Evolutionary conservation across 495 filamentous ascomycete genomes (phyloP).

Genomic region (Bacidia rubella): DNA sequence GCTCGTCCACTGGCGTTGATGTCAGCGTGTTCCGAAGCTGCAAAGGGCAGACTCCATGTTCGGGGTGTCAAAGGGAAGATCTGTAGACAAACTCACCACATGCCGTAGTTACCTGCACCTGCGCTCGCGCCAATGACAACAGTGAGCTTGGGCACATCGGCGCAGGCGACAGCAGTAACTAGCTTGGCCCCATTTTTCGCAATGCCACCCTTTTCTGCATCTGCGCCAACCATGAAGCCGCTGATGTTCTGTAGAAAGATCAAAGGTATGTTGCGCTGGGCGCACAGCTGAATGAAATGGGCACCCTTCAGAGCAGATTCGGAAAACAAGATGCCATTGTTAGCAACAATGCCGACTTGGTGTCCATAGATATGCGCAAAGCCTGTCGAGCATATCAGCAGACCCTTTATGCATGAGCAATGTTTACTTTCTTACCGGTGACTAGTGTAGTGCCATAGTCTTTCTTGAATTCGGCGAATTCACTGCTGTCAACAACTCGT

Average conservation of each 20-base stretch:
- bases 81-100: conserved; percentile 45
- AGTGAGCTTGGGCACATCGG: conserved; percentile 93
- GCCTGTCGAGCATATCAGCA: conserved; percentile 36
- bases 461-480: conserved; percentile 89
- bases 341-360: conserved; percentile 85
- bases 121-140: conserved; percentile 80
- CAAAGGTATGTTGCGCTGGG: conserved; percentile 75
- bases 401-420: neutral
- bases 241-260: conserved; percentile 94
- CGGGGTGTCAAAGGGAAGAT: too few species aligned
- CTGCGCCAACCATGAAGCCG: conserved; percentile 93
- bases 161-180: conserved; percentile 89
- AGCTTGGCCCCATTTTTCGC: conserved; percentile 97
- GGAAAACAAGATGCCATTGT: conserved; percentile 96
- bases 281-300: conserved; percentile 96
- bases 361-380: conserved; percentile 87
- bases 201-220: conserved; percentile 88
- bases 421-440: conserved; percentile 32
- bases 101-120: conserved; percentile 68
- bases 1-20: conserved; percentile 57
- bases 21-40: neutral
- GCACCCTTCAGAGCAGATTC: conserved; percentile 83
- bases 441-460: conserved; percentile 84
- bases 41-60: neutral
- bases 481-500: conserved; percentile 80